Conservation (phyloP, 371 early-diverging fungal genomes). For the Astathelohania contejeani region DNA sequence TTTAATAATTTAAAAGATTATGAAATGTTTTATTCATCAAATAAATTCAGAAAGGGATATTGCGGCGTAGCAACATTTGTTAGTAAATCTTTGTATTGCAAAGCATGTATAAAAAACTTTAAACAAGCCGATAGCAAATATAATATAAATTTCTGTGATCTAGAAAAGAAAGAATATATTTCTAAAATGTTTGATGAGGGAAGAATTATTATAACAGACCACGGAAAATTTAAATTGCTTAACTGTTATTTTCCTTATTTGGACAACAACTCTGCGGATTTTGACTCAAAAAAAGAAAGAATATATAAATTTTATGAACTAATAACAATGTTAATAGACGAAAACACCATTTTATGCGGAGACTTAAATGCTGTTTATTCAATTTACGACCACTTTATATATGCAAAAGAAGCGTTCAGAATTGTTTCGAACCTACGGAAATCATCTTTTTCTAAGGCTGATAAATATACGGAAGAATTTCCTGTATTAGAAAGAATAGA, state of each 20-base stretch:
- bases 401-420: constrained; percentile 16
- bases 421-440: neutral
- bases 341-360: constrained; percentile 23
- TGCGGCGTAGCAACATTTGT: constrained; percentile 40
- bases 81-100: constrained; percentile 27
- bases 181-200: constrained; percentile 14
- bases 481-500: neutral
- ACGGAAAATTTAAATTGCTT: constrained; percentile 22
- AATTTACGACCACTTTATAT: constrained; percentile 33
- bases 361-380: constrained; percentile 42
- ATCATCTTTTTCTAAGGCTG: neutral
- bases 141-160: constrained; percentile 22
- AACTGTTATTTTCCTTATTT: constrained; percentile 41
- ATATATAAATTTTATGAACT: constrained; percentile 20
- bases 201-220: constrained; percentile 27
- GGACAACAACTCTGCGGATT: constrained; percentile 3
- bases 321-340: constrained; percentile 10
- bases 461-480: neutral
- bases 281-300: constrained; percentile 5
- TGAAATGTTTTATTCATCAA: constrained; percentile 15
- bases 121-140: neutral
- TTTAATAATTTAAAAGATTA: constrained; percentile 32
- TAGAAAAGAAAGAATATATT: constrained; percentile 6
- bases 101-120: constrained; percentile 1
- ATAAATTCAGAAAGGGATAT: constrained; percentile 14